A percentile compares a stretch with the other conserved stretches of the same genome.
Evolutionary conservation across 2,329 filamentous ascomycete species (phyloP).

Genomic region (Paracamarosporium sp.): DNA sequence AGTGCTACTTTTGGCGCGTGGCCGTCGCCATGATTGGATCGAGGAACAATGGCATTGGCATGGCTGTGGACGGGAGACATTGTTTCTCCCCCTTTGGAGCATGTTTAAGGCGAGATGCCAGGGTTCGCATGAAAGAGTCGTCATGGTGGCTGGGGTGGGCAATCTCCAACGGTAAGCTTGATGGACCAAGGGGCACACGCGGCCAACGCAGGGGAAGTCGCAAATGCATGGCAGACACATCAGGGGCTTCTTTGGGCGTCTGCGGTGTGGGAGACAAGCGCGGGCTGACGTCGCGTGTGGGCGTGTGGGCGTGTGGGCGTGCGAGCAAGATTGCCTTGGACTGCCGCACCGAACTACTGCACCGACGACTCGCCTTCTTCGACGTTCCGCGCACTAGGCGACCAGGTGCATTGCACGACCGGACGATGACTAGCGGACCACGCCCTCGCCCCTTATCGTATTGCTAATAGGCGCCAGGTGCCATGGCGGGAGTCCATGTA

Average conservation of each 20-base stretch:
- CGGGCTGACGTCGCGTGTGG: conserved; percentile 1
- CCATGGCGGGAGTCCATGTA: conserved; percentile 2
- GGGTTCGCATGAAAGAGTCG: conserved; percentile 27
- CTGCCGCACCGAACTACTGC: neutral
- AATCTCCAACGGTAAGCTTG: conserved; percentile 15
- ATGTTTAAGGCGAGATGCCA: conserved; percentile 21
- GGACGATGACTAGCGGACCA: neutral
- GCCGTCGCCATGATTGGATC: too few relatives aligned
- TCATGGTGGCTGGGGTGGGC: conserved; percentile 29
- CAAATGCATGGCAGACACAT: neutral
- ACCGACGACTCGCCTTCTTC: conserved; percentile 1
- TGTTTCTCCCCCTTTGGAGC: conserved; percentile 28
- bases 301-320: too few relatives aligned
- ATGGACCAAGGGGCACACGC: neutral
- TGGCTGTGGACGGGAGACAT: conserved; percentile 13
- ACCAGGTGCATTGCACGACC: neutral
- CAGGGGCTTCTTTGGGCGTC: neutral
- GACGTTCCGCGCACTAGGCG: conserved; percentile 1
- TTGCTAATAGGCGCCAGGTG: neutral
- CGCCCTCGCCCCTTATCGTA: neutral
- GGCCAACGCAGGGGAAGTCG: neutral
- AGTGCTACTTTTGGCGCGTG: neutral
- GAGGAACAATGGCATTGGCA: neutral
- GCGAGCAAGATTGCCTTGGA: neutral
- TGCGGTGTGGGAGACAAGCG: neutral